These are phyloP conservation scores for Parascedosporium putredinis DNA, from an alignment of 2,329 filamentous ascomycete species.

Conservation along the genomic window DNA sequence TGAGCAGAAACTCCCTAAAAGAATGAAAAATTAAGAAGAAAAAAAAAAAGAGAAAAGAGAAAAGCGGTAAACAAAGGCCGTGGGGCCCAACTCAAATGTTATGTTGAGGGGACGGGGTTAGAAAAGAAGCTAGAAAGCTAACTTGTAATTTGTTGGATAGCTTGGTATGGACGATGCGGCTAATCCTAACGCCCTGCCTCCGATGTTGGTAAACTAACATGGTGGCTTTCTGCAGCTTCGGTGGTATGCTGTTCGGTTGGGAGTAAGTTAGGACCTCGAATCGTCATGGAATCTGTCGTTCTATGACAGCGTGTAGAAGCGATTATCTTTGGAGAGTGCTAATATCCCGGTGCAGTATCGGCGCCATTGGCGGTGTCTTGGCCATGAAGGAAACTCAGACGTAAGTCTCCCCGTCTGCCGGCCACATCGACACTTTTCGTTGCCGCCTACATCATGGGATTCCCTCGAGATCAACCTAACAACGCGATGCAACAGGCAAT, in stretches of 20 bases:
- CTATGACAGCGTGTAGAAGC: constrained; percentile 19
- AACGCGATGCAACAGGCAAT: constrained; percentile 12
- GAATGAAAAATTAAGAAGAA: neutral
- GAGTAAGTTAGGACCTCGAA: constrained; percentile 16
- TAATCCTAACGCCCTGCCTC: neutral
- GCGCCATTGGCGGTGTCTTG: constrained; percentile 58
- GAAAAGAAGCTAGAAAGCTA: no score
- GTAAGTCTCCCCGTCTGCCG: constrained; percentile 13
- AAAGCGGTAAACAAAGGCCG: no score
- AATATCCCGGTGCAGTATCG: no score
- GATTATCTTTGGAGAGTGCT: no score
- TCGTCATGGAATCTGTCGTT: neutral
- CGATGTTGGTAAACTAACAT: constrained; percentile 1
- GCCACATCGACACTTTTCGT: neutral
- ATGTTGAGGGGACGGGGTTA: no score
- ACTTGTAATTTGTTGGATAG: neutral
- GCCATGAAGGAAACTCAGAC: constrained; percentile 47
- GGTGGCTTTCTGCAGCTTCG: constrained; percentile 43
- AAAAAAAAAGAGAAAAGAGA: no score
- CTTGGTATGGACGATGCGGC: constrained; percentile 4
- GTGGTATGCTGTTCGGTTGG: constrained; percentile 44
- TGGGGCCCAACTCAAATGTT: no score
- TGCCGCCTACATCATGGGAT: no score
- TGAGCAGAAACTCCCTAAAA: no score
- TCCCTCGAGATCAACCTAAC: neutral